phyloP scores from a whole-genome alignment of 2,329 filamentous ascomycete genomes.

The Moelleriella libera region DNA sequence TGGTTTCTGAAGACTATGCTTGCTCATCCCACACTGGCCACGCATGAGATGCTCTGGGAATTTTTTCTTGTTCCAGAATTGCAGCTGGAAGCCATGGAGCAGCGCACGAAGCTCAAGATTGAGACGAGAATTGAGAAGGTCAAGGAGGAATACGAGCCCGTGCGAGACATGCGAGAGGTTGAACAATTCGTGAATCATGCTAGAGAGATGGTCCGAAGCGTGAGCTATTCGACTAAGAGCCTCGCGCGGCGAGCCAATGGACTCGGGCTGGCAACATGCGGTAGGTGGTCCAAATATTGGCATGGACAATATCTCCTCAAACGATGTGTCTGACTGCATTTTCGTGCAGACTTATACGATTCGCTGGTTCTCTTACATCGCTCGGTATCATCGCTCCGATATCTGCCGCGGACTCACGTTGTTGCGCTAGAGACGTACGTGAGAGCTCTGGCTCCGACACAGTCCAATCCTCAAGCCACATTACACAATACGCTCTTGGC shows the following conservation, averaged over 20 bases:
- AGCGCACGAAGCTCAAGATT: slow-evolving; percentile 76
- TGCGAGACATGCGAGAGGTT: slow-evolving; percentile 73
- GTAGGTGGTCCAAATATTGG: slow-evolving; percentile 22
- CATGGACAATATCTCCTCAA: too few species aligned
- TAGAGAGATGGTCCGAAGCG: slow-evolving; percentile 72
- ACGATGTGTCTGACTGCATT: not conserved
- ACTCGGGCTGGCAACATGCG: slow-evolving; percentile 48
- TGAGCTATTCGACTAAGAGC: slow-evolving; percentile 72
- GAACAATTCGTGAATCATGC: slow-evolving; percentile 89
- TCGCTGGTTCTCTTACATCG: slow-evolving; percentile 41
- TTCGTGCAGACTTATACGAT: slow-evolving; percentile 48
- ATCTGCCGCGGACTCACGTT: slow-evolving; percentile 54
- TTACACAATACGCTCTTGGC: slow-evolving; percentile 69
- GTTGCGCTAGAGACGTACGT: slow-evolving; percentile 62
- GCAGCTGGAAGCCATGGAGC: slow-evolving; percentile 76
- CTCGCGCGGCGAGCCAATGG: slow-evolving; percentile 69
- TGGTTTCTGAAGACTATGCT: slow-evolving; percentile 79
- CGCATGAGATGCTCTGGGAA: slow-evolving; percentile 96
- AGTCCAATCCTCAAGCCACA: slow-evolving; percentile 56
- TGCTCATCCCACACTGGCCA: slow-evolving; percentile 80
- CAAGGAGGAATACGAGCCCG: slow-evolving; percentile 74
- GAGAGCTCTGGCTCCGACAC: slow-evolving; percentile 46
- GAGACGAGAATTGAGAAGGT: slow-evolving; percentile 72
- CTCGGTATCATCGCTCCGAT: slow-evolving; percentile 41
- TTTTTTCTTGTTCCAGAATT: slow-evolving; percentile 96